Percentiles rank a stretch among this genome's conserved stretches.
Conservation (phyloP, 129 eudicot genomes). For the Tagetes patula region DNA sequence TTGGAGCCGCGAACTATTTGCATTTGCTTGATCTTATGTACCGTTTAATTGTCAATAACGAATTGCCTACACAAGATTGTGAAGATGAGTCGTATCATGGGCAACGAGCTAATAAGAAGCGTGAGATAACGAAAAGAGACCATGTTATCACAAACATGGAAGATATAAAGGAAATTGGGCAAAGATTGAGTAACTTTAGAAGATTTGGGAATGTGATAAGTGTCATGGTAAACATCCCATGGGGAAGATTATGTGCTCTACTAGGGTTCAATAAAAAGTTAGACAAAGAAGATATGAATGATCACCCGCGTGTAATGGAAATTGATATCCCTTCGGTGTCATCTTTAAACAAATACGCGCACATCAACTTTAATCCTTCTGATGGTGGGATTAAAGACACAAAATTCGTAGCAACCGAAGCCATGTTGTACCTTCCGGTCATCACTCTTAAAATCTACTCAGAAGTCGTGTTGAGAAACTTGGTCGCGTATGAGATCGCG, state of each 20-base stretch:
- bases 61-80: not conserved
- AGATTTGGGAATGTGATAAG: constrained; percentile 23
- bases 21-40: constrained; percentile 46
- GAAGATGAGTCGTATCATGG: not conserved
- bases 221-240: constrained; percentile 34
- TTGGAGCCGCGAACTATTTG: not conserved
- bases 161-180: constrained; percentile 30
- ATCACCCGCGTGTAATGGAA: constrained; percentile 31
- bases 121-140: not conserved
- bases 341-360: constrained; percentile 21
- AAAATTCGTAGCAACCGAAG: constrained; percentile 8
- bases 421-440: constrained; percentile 33
- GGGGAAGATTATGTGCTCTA: constrained; percentile 28
- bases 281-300: constrained; percentile 15
- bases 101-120: not conserved
- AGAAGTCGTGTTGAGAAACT: constrained; percentile 42
- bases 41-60: constrained; percentile 28
- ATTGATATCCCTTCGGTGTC: constrained; percentile 44
- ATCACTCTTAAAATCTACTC: constrained; percentile 29
- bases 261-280: constrained; percentile 22
- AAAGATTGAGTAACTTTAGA: constrained; percentile 20
- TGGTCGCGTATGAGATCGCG: constrained; percentile 40
- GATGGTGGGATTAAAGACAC: constrained; percentile 25
- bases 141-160: constrained; percentile 23
- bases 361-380: constrained; percentile 23